phyloP scores from a whole-genome alignment of 2,329 filamentous ascomycete species.

The Cladosporium austrohemisphaericum region DNA sequence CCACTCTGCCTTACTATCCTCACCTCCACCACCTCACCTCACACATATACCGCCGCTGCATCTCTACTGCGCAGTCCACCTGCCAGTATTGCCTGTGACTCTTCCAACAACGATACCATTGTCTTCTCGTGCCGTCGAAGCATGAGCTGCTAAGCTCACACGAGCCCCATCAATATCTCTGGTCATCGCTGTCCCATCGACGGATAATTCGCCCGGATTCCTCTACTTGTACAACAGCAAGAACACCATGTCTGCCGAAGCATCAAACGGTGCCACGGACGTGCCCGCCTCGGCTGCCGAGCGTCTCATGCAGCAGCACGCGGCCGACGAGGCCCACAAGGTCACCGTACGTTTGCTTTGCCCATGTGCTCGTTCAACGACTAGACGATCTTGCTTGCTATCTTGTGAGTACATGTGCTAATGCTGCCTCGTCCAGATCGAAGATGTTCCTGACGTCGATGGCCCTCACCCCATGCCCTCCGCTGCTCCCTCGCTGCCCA shows the following conservation, averaged over 20 bases:
- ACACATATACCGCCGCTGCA: not conserved
- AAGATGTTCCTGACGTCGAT: constrained; percentile 79
- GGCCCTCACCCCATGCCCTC: constrained; percentile 53
- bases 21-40: not conserved
- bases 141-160: constrained; percentile 11
- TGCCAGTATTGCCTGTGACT: not conserved
- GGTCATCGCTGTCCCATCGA: not conserved
- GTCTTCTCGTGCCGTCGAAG: constrained; percentile 2
- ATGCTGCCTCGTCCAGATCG: constrained; percentile 32
- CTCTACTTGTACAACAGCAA: constrained; percentile 10
- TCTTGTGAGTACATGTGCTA: not conserved
- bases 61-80: not conserved
- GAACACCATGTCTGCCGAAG: constrained; percentile 24
- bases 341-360: constrained; percentile 53
- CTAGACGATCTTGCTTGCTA: too few relatives aligned
- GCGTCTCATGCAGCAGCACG: constrained; percentile 52
- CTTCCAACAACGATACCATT: not conserved
- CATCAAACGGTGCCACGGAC: constrained; percentile 21
- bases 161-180: not conserved
- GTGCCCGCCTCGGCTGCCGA: constrained; percentile 41
- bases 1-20: too few relatives aligned
- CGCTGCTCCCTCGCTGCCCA: constrained; percentile 43
- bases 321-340: constrained; percentile 48
- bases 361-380: not conserved
- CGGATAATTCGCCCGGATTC: constrained; percentile 14